These are phyloP conservation scores for Alternaria atra DNA, from an alignment of 2,329 filamentous ascomycete species.

Conservation along the genomic window DNA sequence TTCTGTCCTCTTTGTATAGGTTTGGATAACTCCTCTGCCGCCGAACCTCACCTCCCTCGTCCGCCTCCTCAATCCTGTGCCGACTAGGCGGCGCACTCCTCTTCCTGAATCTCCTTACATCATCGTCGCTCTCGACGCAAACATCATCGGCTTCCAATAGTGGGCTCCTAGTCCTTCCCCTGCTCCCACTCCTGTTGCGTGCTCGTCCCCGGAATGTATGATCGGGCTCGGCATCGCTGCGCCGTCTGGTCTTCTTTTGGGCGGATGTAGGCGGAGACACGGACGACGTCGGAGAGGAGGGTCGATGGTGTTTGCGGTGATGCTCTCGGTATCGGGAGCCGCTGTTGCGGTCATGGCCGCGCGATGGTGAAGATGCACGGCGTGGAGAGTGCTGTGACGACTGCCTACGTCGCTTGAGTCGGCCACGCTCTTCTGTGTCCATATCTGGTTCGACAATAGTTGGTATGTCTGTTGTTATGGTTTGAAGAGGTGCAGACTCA, in stretches of 20 bases:
- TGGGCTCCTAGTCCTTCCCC: conserved; percentile 30
- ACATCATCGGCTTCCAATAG: conserved; percentile 36
- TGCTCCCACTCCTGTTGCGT: conserved; percentile 36
- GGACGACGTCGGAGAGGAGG: conserved; percentile 35
- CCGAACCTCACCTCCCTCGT: conserved; percentile 36
- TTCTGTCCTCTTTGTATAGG: conserved; percentile 33
- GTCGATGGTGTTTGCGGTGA: conserved; percentile 43
- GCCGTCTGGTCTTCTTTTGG: conserved; percentile 39
- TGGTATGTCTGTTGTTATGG: conserved; percentile 52
- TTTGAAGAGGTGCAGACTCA: conserved; percentile 17
- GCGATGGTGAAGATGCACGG: conserved; percentile 42
- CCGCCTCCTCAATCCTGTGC: conserved; percentile 31
- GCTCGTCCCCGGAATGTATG: conserved; percentile 46
- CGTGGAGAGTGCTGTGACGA: conserved; percentile 42
- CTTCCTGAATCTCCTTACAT: conserved; percentile 42
- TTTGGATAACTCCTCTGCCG: conserved; percentile 52
- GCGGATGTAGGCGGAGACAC: conserved; percentile 31
- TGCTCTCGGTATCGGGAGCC: conserved; percentile 44
- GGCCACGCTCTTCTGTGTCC: conserved; percentile 42
- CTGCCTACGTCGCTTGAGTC: conserved; percentile 42
- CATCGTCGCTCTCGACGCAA: conserved; percentile 31
- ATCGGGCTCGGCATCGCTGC: conserved; percentile 48
- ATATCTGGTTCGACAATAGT: conserved; percentile 52
- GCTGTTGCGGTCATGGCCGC: conserved; percentile 46
- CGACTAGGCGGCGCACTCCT: conserved; percentile 48